Evolutionary conservation across 2,329 filamentous ascomycete species (phyloP), one percentile per base, ranked within the genome.

Genomic region (Alternaria consortialis): DNA sequence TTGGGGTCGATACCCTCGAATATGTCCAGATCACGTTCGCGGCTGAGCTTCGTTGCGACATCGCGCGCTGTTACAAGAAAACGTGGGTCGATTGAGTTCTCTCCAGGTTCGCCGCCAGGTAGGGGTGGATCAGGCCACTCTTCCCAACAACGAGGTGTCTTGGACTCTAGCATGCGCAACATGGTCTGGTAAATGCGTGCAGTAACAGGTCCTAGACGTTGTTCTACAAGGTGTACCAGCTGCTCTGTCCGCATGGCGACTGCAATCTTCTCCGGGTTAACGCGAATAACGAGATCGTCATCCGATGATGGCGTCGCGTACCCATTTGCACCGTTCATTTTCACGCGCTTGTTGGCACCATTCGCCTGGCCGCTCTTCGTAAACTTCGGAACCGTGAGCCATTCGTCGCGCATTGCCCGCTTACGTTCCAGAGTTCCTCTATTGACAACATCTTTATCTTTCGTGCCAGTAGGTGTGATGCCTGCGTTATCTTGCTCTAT

Each of bases 181-280:
- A 96, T 83, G 13, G 88, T 86, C 37, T 87, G 87, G 74, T 97
- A 98, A 1, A 98, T 88, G 61, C 90, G 85, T 1, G 90, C 89
- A 1, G 94, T 96, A 1, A 86, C 88, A 40, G 88, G 84, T 44
- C 93, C 91, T 20, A 95, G 85, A 32, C 86, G 84, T 54, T 91
- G 87, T 53, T 88, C 85, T 1, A 89, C 92, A 58, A 93, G 86
- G n/a, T 88, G 84, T 53, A 90, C 87, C 3, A 98, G 87, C 20
- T 88, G 87, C 65, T 90, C 86, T 70, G 93, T 97, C 58, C 94
- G 91, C 64, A 97, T 84, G 51, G 91, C 89, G 9, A 97, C 91
- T 7, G 90, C 83, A 60, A 93, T 92, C 77, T 94, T 96, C 57
- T 94, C 90, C 72, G 92, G 90, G 74, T 97, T 97, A 56, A 97